Conservation (phyloP, 2,329 filamentous ascomycete species). For the Corinectria fuckeliana region DNA sequence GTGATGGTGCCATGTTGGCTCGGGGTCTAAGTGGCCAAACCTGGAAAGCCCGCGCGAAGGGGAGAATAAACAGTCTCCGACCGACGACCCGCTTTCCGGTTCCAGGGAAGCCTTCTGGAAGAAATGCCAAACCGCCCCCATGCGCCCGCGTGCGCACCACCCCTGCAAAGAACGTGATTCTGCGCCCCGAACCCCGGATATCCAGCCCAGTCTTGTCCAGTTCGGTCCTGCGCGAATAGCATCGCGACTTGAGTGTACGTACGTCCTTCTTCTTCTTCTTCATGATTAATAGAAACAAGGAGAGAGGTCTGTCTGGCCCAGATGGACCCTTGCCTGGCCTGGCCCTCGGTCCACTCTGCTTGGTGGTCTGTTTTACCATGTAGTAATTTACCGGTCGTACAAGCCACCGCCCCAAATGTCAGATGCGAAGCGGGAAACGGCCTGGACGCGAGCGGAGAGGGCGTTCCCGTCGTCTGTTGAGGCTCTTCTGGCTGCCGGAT, state of each 20-base stretch:
- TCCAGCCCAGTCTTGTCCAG: no score
- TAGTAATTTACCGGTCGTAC: no score
- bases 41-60: no score
- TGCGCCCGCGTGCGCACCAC: neutral
- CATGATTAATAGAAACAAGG: neutral
- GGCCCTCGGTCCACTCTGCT: neutral
- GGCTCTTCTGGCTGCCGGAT: constrained; percentile 13
- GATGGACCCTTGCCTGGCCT: no score
- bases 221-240: neutral
- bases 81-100: constrained; percentile 16
- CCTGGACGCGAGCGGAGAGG: neutral
- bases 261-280: neutral
- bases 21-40: no score
- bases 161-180: constrained; percentile 10
- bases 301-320: no score
- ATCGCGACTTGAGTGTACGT: no score
- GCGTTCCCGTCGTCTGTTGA: neutral
- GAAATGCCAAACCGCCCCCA: neutral
- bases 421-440: neutral
- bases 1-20: neutral
- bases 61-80: no score
- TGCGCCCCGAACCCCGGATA: constrained; percentile 17
- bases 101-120: constrained; percentile 18
- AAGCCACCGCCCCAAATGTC: neutral
- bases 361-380: neutral